Conservation (phyloP, 768 basidiomycete species). For the Coprinellus aureogranulatus region DNA sequence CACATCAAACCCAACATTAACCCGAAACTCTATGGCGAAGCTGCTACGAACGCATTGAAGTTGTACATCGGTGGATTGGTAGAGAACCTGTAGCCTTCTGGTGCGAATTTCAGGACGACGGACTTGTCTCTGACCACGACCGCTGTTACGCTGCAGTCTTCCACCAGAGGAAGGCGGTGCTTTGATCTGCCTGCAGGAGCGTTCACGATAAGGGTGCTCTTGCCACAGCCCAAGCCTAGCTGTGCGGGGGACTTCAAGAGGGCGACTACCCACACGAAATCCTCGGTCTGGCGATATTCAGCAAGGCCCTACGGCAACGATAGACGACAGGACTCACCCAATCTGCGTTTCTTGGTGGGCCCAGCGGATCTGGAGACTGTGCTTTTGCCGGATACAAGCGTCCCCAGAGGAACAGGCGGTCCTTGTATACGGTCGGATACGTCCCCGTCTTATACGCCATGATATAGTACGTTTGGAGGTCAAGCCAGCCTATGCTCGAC, state of each 20-base stretch:
- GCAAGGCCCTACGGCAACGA: not conserved
- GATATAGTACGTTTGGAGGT: slow-evolving; percentile 55
- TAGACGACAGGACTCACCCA: slow-evolving; percentile 35
- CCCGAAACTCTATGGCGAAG: slow-evolving; percentile 17
- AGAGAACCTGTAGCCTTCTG: slow-evolving; percentile 42
- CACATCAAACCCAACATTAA: not conserved
- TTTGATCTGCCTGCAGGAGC: slow-evolving; percentile 47
- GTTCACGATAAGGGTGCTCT: slow-evolving; percentile 21
- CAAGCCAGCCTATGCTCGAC: slow-evolving; percentile 40
- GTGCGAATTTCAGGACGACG: slow-evolving; percentile 35
- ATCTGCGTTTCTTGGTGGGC: slow-evolving; percentile 44
- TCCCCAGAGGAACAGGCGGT: slow-evolving; percentile 15
- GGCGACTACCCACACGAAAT: slow-evolving; percentile 55
- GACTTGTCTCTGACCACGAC: slow-evolving; percentile 30
- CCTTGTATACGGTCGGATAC: slow-evolving; percentile 43
- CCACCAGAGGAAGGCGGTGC: slow-evolving; percentile 40
- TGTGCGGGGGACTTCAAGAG: slow-evolving; percentile 42
- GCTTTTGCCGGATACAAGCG: slow-evolving; percentile 31
- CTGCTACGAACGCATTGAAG: slow-evolving; percentile 58
- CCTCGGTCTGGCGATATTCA: slow-evolving; percentile 39
- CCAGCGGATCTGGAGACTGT: slow-evolving; percentile 38
- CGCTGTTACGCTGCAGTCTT: slow-evolving; percentile 18
- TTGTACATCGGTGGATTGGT: slow-evolving; percentile 51
- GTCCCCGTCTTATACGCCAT: slow-evolving; percentile 55
- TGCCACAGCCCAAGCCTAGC: slow-evolving; percentile 40